A percentile compares a stretch with the other conserved stretches of the same genome.
phyloP scores from a whole-genome alignment of 2,329 filamentous ascomycete species.

The Paraphaeosphaeria sporulosa region DNA sequence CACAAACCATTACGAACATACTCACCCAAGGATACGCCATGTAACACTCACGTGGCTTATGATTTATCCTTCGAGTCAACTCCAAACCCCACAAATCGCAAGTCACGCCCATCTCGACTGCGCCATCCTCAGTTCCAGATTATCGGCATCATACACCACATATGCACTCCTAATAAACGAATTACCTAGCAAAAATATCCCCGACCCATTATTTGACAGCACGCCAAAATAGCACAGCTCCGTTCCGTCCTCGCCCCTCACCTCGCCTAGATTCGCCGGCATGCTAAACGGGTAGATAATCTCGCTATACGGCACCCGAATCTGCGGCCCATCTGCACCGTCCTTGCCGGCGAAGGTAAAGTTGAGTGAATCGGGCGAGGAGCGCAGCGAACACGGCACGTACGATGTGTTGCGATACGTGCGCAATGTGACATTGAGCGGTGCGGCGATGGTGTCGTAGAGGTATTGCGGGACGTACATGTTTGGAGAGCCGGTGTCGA shows the following conservation, averaged over 20 bases:
- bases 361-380: neutral
- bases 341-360: conserved; percentile 7
- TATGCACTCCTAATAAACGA: conserved; percentile 21
- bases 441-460: conserved; percentile 17
- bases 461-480: conserved; percentile 25
- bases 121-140: conserved; percentile 15
- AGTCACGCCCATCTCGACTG: conserved; percentile 13
- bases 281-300: conserved; percentile 23
- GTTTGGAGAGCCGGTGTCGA: conserved; percentile 25
- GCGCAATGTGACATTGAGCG: conserved; percentile 15
- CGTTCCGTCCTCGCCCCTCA: conserved; percentile 14
- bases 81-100: too few relatives aligned
- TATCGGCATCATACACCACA: conserved; percentile 22
- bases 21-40: too few relatives aligned
- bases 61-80: too few relatives aligned
- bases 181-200: conserved; percentile 18
- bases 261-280: conserved; percentile 19
- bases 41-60: too few relatives aligned
- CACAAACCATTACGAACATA: too few relatives aligned
- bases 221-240: conserved; percentile 25
- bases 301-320: conserved; percentile 21
- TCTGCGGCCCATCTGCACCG: conserved; percentile 5
- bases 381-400: conserved; percentile 21
- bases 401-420: conserved; percentile 18
- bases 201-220: conserved; percentile 40